A percentile compares a stretch with the other conserved stretches of the same genome.
Conservation (phyloP, 192 early-diverging fungal species). For the Backusella psychrophila region DNA sequence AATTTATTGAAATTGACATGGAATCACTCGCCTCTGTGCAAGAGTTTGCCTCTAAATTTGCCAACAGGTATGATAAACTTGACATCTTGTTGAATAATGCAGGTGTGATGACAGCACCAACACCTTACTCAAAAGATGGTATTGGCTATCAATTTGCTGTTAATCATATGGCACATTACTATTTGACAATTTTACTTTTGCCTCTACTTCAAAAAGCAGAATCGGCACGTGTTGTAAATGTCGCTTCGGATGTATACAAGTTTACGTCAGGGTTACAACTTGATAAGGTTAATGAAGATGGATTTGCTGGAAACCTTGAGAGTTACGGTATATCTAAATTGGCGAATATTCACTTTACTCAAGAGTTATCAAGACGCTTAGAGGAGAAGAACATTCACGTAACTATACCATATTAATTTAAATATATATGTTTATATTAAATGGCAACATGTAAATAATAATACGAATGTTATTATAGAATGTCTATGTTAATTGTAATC, state of each 20-base stretch:
- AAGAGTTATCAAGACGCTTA: conserved; percentile 21
- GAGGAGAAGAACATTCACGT: not conserved
- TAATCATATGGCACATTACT: conserved; percentile 51
- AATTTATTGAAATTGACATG: conserved; percentile 26
- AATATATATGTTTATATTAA: too few relatives aligned
- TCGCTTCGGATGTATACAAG: conserved; percentile 16
- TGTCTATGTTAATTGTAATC: too few relatives aligned
- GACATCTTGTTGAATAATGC: conserved; percentile 63
- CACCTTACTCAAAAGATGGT: conserved; percentile 17
- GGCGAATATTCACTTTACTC: conserved; percentile 22
- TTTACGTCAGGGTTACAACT: not conserved
- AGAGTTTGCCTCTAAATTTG: conserved; percentile 33
- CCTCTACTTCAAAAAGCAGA: conserved; percentile 20
- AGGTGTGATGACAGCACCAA: conserved; percentile 41
- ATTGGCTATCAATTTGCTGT: conserved; percentile 51
- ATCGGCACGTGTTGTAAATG: conserved; percentile 24
- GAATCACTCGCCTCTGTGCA: conserved; percentile 34
- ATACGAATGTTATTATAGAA: too few relatives aligned
- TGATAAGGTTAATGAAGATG: conserved; percentile 13
- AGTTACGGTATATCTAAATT: conserved; percentile 15
- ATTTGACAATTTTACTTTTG: conserved; percentile 20
- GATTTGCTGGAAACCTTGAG: not conserved
- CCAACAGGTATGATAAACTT: conserved; percentile 29
- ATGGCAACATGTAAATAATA: too few relatives aligned
- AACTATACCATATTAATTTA: too few relatives aligned